Conservation (phyloP, 208 protist genomes). For the Leishmania braziliensis region DNA sequence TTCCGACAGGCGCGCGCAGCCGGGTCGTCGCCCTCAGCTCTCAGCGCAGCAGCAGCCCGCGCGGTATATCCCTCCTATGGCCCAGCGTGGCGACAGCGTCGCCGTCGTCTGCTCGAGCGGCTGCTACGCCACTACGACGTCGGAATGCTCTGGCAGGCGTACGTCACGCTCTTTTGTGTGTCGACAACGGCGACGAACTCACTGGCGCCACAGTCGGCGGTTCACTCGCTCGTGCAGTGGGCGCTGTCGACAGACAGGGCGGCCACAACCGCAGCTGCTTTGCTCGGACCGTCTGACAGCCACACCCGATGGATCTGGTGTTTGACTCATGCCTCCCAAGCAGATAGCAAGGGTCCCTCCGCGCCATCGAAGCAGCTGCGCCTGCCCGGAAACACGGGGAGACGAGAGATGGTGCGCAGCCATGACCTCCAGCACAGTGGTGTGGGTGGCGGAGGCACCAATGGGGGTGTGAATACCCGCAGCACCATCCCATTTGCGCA, state of each 20-base stretch:
- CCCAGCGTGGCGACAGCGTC: constrained; percentile 26
- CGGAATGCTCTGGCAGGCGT: constrained; percentile 33
- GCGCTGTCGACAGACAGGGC: constrained; percentile 9
- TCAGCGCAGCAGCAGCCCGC: not conserved
- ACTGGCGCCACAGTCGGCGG: constrained; percentile 24
- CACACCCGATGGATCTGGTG: constrained; percentile 26
- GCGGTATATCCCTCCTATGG: not conserved
- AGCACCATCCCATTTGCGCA: constrained; percentile 23
- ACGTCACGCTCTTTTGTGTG: constrained; percentile 28
- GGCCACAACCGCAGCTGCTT: constrained; percentile 6
- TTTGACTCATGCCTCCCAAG: not conserved
- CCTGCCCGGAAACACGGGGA: not conserved
- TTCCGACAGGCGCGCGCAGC: not conserved
- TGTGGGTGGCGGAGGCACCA: not conserved
- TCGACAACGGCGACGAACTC: constrained; percentile 8
- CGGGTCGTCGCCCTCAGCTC: not conserved
- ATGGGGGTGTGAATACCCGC: not conserved
- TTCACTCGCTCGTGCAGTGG: constrained; percentile 20
- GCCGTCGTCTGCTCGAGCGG: constrained; percentile 24
- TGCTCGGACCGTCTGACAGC: constrained; percentile 3
- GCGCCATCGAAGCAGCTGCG: not conserved
- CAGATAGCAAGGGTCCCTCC: not conserved
- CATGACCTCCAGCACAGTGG: not conserved
- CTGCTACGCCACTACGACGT: constrained; percentile 32
- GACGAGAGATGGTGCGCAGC: not conserved